Evolutionary conservation across 2,329 filamentous ascomycete genomes (phyloP), one percentile per base, ranked within the genome.

Genomic region (Fusarium torreyae): DNA sequence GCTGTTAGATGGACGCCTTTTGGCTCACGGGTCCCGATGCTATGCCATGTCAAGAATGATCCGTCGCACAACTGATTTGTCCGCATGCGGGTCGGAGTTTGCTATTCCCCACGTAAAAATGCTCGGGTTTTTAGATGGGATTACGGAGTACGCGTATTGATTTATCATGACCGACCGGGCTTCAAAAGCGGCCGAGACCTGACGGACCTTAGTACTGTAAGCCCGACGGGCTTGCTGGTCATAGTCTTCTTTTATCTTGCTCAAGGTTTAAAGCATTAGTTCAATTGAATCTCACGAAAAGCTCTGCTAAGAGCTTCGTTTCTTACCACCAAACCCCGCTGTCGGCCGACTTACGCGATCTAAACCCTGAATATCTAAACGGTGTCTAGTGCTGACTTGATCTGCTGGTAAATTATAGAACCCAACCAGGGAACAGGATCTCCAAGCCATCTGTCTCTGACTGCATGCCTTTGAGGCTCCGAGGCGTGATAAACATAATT

Each of bases 1-100:
- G 11, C 26, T 63, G 43, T 42, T 68, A 68, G 39, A 54, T 24
- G 33, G 64, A 68, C 64, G n/a, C 57, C 68, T 54, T 31, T 63
- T 34, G 15, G 36, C 52, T 69, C 46, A 70, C 66, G 62, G 57
- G 40, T 58, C 43, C 57, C 66, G 56, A 51, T 61, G 31, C n/a
- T 26, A 26, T 31, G 17, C 28, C 5, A 31, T 52, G 9, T 24
- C 52, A 39, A 38, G 31, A 42, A 31, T 34, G 42, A 45, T 15
- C 20, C 15, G 39, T 48, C 40, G 60, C 58, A 57, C 60, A 65
- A 18, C 40, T 39, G 39, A 31, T 52, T 52, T 38, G 60, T 39
- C 60, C 60, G 44, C 46, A 62, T 48, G 52, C 45, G 15, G 28
- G 44, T 43, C 62, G 63, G 63, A 38, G 45, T 67, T 66, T 45